Evolutionary conservation across 129 eudicot genomes (phyloP).

Genomic region (Pittosporum tobira): DNA sequence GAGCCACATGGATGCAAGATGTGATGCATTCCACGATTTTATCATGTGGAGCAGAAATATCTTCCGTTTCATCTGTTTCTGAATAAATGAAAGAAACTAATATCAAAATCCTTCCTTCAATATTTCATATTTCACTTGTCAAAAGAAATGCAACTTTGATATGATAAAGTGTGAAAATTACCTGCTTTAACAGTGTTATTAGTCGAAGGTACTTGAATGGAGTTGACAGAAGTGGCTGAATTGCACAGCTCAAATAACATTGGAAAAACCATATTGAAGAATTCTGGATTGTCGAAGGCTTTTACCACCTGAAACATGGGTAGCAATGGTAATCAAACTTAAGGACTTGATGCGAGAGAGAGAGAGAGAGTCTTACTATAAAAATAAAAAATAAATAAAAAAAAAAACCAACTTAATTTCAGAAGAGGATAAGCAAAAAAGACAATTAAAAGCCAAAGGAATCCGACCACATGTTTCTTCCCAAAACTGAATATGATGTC

Average conservation of each 20-base stretch:
- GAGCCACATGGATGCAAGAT: slow-evolving; percentile 59
- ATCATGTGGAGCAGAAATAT: slow-evolving; percentile 46
- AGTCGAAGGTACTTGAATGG: slow-evolving; percentile 35
- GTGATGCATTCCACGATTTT: slow-evolving; percentile 63
- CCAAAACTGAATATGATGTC: too few relatives aligned
- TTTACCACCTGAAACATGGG: slow-evolving; percentile 46
- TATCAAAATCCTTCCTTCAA: too few relatives aligned
- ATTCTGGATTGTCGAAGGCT: slow-evolving; percentile 69
- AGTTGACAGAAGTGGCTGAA: slow-evolving; percentile 18
- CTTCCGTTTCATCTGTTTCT: slow-evolving; percentile 41
- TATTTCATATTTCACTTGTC: too few relatives aligned
- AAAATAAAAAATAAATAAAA: too few relatives aligned
- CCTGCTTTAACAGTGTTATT: slow-evolving; percentile 52
- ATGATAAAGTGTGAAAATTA: too few relatives aligned
- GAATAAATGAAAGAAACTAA: slow-evolving; percentile 22
- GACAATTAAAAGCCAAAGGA: too few relatives aligned
- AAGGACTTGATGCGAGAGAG: too few relatives aligned
- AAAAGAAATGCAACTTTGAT: too few relatives aligned
- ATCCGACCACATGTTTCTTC: too few relatives aligned
- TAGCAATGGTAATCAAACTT: slow-evolving; percentile 1
- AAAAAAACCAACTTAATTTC: too few relatives aligned
- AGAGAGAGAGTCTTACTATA: too few relatives aligned
- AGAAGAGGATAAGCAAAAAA: too few relatives aligned
- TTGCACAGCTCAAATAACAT: slow-evolving; percentile 58
- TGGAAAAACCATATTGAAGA: slow-evolving; percentile 65